Percentiles rank a stretch among this genome's conserved stretches.
Evolutionary conservation across 202 grass and related monocot genomes (phyloP).

Genomic region (Eragrostis tef): DNA sequence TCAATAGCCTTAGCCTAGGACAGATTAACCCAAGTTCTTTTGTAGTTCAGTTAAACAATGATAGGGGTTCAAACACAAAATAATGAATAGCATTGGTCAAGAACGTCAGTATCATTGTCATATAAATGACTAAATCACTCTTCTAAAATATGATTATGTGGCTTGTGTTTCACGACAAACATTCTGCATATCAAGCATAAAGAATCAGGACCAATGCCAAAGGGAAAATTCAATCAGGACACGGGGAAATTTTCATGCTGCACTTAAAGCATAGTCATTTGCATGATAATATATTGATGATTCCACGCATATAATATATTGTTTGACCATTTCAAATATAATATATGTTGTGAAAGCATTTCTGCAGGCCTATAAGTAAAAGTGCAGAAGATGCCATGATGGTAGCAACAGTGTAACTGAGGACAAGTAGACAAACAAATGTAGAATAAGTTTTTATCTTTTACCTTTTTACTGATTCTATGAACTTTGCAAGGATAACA

Average conservation of each 20-base stretch:
- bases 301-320: no score
- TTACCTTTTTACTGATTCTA: conserved; percentile 86
- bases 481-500: conserved; percentile 86
- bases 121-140: neutral
- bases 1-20: neutral
- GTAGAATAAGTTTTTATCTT: neutral
- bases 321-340: neutral
- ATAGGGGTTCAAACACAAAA: conserved; percentile 1
- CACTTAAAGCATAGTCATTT: neutral
- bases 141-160: neutral
- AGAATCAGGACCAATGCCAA: conserved; percentile 9
- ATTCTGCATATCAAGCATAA: neutral
- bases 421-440: neutral
- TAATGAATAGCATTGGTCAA: neutral
- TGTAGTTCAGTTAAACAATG: conserved; percentile 33
- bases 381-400: neutral
- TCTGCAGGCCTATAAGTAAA: neutral
- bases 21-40: neutral
- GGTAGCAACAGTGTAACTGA: neutral
- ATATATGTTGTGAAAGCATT: neutral
- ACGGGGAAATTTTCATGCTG: neutral
- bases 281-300: no score
- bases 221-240: conserved; percentile 5
- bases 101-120: neutral
- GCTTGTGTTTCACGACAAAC: neutral